These are phyloP conservation scores for Mikania micrantha DNA, from an alignment of 129 eudicot genomes.

Conservation along the genomic window DNA sequence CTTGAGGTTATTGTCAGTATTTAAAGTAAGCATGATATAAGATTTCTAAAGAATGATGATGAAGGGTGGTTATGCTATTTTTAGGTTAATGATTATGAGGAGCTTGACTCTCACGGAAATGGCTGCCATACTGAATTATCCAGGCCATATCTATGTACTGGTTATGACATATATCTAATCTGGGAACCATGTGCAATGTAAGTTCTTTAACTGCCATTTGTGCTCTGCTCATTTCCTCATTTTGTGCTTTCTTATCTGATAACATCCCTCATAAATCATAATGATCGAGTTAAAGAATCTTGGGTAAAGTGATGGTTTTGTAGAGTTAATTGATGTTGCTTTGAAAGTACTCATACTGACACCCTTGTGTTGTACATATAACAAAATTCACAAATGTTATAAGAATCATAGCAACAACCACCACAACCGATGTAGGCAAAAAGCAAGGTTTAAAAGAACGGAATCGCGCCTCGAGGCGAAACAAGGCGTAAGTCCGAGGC, in stretches of 20 bases:
- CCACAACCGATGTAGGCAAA: neutral
- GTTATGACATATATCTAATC: constrained; percentile 80
- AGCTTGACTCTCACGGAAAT: constrained; percentile 13
- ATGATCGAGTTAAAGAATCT: neutral
- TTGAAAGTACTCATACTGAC: neutral
- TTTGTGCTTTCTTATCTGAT: neutral
- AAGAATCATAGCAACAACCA: neutral
- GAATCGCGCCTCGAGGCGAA: too few relatives aligned
- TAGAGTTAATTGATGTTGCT: neutral
- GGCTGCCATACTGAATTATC: constrained; percentile 24
- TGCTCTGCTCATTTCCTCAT: neutral
- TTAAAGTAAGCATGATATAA: neutral
- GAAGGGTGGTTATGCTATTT: neutral
- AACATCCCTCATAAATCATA: neutral
- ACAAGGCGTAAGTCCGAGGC: too few relatives aligned
- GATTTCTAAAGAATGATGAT: neutral
- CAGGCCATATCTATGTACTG: constrained; percentile 90
- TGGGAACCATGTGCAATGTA: constrained; percentile 99
- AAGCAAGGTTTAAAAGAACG: too few relatives aligned
- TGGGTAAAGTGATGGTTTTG: neutral
- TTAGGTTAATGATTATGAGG: constrained; percentile 9
- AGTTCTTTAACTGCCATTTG: constrained; percentile 23
- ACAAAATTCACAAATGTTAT: neutral
- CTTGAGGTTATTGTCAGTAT: neutral
- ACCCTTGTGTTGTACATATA: neutral